A percentile compares a stretch with the other conserved stretches of the same genome.
Conservation (phyloP, 2,329 filamentous ascomycete species). For the Sphaerulina vaccinii region DNA sequence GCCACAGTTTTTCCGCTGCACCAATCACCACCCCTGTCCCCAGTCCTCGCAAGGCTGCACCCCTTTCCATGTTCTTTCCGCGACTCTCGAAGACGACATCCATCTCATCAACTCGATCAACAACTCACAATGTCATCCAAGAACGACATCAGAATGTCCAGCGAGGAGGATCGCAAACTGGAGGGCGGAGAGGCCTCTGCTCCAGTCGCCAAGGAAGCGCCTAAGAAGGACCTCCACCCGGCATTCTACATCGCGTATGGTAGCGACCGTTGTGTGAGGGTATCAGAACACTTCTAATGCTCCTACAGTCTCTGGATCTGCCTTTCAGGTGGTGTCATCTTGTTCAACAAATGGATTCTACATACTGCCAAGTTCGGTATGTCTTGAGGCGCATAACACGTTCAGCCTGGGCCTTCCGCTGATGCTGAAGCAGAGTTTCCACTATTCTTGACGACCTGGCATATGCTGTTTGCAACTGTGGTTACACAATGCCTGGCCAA, state of each 20-base stretch:
- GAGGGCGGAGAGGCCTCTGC: constrained; percentile 62
- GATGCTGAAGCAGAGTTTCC: constrained; percentile 45
- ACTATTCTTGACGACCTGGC: constrained; percentile 92
- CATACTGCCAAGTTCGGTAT: constrained; percentile 71
- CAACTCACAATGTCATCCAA: constrained; percentile 15
- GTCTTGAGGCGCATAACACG: background rate
- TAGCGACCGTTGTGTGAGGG: constrained; percentile 37
- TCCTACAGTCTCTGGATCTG: constrained; percentile 67
- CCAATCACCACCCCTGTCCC: too few species aligned
- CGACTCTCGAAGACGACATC: background rate
- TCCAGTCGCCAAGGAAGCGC: constrained; percentile 51
- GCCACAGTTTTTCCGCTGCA: background rate
- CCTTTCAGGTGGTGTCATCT: constrained; percentile 88
- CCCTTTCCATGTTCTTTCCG: background rate
- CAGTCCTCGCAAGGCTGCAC: too few species aligned
- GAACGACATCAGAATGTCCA: constrained; percentile 80
- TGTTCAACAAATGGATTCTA: constrained; percentile 99
- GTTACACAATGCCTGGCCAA: constrained; percentile 92
- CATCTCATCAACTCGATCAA: background rate
- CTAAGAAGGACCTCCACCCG: constrained; percentile 69
- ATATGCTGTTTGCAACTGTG: constrained; percentile 86
- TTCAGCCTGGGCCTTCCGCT: background rate
- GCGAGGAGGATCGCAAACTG: constrained; percentile 65
- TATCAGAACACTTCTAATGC: constrained; percentile 7
- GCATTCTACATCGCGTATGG: constrained; percentile 74